phyloP scores from a whole-genome alignment of 768 basidiomycete genomes.

The Lactifluus hygrophoroides region DNA sequence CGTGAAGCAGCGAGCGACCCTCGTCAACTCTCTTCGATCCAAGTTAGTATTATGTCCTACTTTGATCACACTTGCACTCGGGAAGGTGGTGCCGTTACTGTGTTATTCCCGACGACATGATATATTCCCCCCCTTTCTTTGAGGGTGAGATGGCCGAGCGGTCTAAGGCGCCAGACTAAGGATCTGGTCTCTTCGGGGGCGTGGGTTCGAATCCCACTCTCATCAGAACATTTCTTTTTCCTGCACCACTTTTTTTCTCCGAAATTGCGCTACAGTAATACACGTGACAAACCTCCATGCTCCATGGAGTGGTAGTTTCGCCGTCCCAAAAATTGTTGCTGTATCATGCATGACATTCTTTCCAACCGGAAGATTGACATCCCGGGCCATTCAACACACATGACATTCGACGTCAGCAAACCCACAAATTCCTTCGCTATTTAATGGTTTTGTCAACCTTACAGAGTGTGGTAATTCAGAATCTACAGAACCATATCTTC shows the following conservation, averaged over 20 bases:
- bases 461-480: neutral
- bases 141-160: conserved; percentile 68
- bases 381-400: too few species aligned
- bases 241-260: neutral
- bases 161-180: conserved; percentile 87
- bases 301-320: too few species aligned
- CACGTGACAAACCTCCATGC: neutral
- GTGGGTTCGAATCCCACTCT: conserved; percentile 46
- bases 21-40: too few species aligned
- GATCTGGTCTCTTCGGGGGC: conserved; percentile 41
- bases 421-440: neutral
- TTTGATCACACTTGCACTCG: too few species aligned
- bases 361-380: too few species aligned
- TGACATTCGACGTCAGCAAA: too few species aligned
- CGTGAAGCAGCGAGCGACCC: neutral
- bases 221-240: conserved; percentile 19
- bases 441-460: neutral
- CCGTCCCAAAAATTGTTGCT: too few species aligned
- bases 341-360: too few species aligned
- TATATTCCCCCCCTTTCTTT: neutral
- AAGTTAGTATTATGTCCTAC: too few species aligned
- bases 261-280: too few species aligned
- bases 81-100: too few species aligned
- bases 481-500: conserved; percentile 1
- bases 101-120: neutral